A percentile compares a stretch with the other conserved stretches of the same genome.
These are phyloP conservation scores for Agaricus sinodeliciosus DNA, from an alignment of 768 basidiomycete genomes.

Conservation along the genomic window DNA sequence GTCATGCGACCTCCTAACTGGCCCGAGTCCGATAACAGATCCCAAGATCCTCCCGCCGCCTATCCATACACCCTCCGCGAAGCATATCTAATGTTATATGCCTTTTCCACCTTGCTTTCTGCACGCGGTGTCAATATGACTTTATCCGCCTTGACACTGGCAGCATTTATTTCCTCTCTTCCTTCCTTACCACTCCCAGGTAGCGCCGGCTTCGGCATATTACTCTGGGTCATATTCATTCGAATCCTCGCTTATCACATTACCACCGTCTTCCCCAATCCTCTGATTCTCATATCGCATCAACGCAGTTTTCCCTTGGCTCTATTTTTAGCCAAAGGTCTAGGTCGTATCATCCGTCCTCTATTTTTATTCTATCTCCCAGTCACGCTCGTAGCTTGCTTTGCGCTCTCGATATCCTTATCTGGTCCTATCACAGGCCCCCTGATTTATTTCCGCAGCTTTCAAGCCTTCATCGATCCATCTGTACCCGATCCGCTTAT, in stretches of 20 bases:
- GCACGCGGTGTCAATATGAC: constrained; percentile 7
- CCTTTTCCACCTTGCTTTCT: constrained; percentile 2
- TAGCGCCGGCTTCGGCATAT: constrained; percentile 30
- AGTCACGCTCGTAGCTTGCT: constrained; percentile 32
- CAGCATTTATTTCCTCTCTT: constrained; percentile 34
- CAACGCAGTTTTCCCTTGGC: constrained; percentile 37
- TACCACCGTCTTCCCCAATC: constrained; percentile 33
- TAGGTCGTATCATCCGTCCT: constrained; percentile 32
- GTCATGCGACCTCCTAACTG: constrained; percentile 5
- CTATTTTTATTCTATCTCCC: constrained; percentile 43
- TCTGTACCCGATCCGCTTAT: constrained; percentile 6
- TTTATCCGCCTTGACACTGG: constrained; percentile 32
- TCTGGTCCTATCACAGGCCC: constrained; percentile 20
- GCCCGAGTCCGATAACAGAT: constrained; percentile 1
- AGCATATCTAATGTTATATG: constrained; percentile 1
- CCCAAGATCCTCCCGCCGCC: background rate
- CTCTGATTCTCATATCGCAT: constrained; percentile 34
- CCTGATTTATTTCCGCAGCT: constrained; percentile 14
- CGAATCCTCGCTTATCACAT: constrained; percentile 42
- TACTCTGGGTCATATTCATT: constrained; percentile 34
- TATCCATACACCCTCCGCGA: constrained; percentile 1
- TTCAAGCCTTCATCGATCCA: constrained; percentile 1
- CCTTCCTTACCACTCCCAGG: constrained; percentile 29
- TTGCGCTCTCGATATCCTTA: constrained; percentile 43
- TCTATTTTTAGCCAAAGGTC: constrained; percentile 30